Base-by-base conservation (phyloP, 768 basidiomycete species). In the Gelatoporia subvermispora region DNA sequence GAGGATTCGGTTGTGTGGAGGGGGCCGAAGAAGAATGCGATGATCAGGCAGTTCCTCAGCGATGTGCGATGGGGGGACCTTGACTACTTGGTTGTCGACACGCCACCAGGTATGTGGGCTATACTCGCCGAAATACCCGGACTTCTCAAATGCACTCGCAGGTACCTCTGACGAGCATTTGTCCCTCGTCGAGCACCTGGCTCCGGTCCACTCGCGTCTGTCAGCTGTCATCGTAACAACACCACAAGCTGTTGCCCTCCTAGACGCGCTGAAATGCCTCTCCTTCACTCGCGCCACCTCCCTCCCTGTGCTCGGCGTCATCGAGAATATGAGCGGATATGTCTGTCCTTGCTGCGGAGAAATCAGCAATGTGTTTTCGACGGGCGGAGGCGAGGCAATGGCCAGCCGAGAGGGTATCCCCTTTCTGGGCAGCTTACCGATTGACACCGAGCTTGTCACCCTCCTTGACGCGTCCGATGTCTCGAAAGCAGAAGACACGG, bases 261-360 rank as follows among this genome's bases (percentile, higher is more conserved):
- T 90, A 68, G 96, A 98, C 68, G 90, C 88, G 41, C 84, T 93
- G 74, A 98, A 98, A 70, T 96, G 93, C 57, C 78, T 98, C 50
- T 94, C 93, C 35, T 99, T 99, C 70, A 90, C 94, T 13, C 87
- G 87, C 16, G 80, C 90, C 8, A 88, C 93, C 55, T 78, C 80
- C 43, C 72, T 98, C 11, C 93, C 87, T 13, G 84, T 99, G 31
- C 71, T 95, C 48, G 96, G 96, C 8, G 66, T 99, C 43, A 84
- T 99, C 58, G 96, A 98, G 65, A 99, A 98, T 70, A 98, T 98
- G 96, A 89, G 91, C 55, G 96, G 96, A 43, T 98, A 96, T 68
- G 88, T 87, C 17, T 98, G 95, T 62, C 96, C 96, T 39, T 96
- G 94, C 63, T 98, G 96, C 64, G 91, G 91, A 15, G 94, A 97